Base-by-base conservation (phyloP, 306 rosid species). In the Sechiopsis laciniata region DNA sequence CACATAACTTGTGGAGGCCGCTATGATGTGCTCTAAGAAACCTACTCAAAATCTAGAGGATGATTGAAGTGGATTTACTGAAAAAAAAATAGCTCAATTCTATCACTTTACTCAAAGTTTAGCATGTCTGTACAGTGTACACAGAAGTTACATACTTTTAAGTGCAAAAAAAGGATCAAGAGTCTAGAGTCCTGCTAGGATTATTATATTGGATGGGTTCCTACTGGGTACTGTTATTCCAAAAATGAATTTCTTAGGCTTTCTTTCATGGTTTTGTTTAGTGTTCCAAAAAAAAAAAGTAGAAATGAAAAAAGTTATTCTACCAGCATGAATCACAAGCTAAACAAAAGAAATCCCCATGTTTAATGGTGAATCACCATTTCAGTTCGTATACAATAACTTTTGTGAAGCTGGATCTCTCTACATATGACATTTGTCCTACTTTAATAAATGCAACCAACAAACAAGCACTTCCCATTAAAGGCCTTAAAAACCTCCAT, bases 1-100 rank as follows among this genome's bases (percentile, higher is more conserved):
- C 91, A 81, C 51, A 85, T 90, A 45, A 88, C 91, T 35, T 82
- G 37, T 72, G 91, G 93, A 40, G 96, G 91, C 73, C 82, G 78
- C 80, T 86, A 81, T 58, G 90, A 81, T 22, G 82, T 73, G 22
- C 74, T 85, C 20, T 87, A 71, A 78, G 58, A 20, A 22, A 48
- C 0, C 35, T 7, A 67, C 71, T 65, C 71, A 5, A 65, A 1
- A 3, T 32, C 40, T 58, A 3, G 71, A 42, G 69, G 54, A 8
- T 40, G 26, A 40, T 65, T 37, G 29, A 20, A 35, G 37, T 20
- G 56, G 40, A 45, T 67, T 20, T 67, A 20, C 45, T 10, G n/a
- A n/a, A n/a, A 26, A 26, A 48, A 48, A 48, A 48, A 10, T 21
- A 4, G 0, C 55, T 26, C 6, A 45, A 20, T 5, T 48, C 73